Conservation (phyloP, 257 asterid genomes). For the Capsicum chinense region DNA sequence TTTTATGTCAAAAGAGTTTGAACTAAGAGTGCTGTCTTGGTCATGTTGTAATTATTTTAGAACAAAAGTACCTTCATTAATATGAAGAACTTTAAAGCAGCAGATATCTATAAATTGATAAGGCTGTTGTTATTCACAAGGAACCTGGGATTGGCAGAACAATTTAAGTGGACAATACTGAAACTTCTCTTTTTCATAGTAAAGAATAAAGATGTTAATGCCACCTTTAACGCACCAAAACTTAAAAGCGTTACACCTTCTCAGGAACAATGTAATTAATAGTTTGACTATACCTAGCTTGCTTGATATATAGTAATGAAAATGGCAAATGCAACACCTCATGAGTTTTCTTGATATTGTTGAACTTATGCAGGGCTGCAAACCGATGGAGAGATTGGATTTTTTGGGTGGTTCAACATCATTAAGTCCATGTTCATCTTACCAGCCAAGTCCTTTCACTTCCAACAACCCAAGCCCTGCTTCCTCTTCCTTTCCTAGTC, state of each 20-base stretch:
- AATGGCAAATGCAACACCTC: background rate
- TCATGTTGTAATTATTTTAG: background rate
- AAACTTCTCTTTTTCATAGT: no score
- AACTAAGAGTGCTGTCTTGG: background rate
- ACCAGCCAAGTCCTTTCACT: slow-evolving; percentile 57
- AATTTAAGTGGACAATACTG: background rate
- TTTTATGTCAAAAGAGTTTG: background rate
- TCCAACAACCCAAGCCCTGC: slow-evolving; percentile 60
- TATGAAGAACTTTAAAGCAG: background rate
- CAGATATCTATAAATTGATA: background rate
- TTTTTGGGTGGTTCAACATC: slow-evolving; percentile 59
- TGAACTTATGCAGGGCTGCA: slow-evolving; percentile 52
- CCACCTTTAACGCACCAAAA: background rate
- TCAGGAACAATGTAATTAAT: background rate
- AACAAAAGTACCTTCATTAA: background rate
- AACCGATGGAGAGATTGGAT: slow-evolving; percentile 61
- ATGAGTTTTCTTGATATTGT: background rate
- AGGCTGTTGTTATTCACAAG: background rate
- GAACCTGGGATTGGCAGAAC: background rate
- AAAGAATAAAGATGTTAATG: background rate
- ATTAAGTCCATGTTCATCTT: slow-evolving; percentile 59
- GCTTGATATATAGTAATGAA: background rate
- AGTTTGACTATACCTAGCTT: background rate
- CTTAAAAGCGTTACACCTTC: background rate
- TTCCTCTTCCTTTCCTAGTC: slow-evolving; percentile 68